phyloP scores from a whole-genome alignment of 2,329 filamentous ascomycete species.

The Phialocephala sp. region DNA sequence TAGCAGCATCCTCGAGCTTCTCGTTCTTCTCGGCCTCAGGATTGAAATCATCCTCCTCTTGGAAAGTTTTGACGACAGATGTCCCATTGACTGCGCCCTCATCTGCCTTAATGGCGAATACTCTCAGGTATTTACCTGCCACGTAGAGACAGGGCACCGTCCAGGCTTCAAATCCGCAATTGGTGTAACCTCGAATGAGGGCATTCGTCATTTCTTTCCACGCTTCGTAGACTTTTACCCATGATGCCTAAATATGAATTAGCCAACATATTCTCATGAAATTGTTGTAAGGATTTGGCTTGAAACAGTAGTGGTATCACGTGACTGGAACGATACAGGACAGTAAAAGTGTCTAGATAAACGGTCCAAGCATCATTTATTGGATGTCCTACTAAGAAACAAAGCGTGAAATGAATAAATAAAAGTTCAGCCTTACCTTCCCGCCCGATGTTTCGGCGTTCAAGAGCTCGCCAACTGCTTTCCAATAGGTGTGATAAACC shows the following conservation, averaged over 20 bases:
- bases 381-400: not conserved
- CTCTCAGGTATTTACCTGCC: slow-evolving; percentile 82
- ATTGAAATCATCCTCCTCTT: slow-evolving; percentile 75
- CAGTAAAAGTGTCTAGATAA: not conserved
- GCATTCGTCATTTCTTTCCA: slow-evolving; percentile 86
- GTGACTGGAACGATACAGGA: not conserved
- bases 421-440: not conserved
- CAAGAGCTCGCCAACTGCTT: slow-evolving; percentile 75
- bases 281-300: not conserved
- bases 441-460: slow-evolving; percentile 60
- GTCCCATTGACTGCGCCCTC: slow-evolving; percentile 55
- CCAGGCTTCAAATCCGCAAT: slow-evolving; percentile 81
- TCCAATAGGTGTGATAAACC: slow-evolving; percentile 85
- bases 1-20: slow-evolving; percentile 87
- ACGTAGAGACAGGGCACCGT: slow-evolving; percentile 90
- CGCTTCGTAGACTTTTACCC: slow-evolving; percentile 81
- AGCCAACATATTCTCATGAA: not conserved
- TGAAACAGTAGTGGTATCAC: not conserved
- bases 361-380: not conserved
- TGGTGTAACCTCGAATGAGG: slow-evolving; percentile 82
- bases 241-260: slow-evolving; percentile 46
- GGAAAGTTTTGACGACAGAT: slow-evolving; percentile 56
- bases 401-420: not conserved
- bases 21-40: slow-evolving; percentile 78
- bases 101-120: slow-evolving; percentile 92